These are phyloP conservation scores for Psophocarpus tetragonolobus DNA, from an alignment of 306 rosid genomes.

Conservation along the genomic window DNA sequence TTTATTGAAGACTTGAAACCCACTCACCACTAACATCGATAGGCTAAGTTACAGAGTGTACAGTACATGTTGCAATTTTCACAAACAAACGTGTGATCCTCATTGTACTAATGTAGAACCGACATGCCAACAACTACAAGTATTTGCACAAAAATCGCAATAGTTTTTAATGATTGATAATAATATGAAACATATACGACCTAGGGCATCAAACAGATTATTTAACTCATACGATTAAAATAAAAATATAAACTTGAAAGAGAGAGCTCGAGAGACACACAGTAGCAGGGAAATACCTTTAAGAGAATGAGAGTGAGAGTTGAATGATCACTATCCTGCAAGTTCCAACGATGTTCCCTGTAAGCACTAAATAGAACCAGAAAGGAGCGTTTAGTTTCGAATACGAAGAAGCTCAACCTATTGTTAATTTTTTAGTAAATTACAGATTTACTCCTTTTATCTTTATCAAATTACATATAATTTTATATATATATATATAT, in stretches of 20 bases:
- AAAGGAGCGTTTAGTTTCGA: background rate
- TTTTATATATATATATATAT: too few species aligned
- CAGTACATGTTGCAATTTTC: background rate
- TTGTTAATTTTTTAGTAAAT: too few species aligned
- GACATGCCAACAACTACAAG: background rate
- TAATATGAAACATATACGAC: background rate
- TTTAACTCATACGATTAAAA: background rate
- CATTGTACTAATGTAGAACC: background rate
- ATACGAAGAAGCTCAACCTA: background rate
- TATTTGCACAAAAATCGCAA: background rate
- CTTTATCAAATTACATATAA: too few species aligned
- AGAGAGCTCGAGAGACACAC: background rate
- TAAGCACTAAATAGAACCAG: background rate
- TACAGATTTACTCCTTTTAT: too few species aligned
- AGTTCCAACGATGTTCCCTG: background rate
- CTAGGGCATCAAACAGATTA: background rate
- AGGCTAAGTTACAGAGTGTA: background rate
- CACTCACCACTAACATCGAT: background rate
- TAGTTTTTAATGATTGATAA: background rate
- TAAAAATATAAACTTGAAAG: background rate
- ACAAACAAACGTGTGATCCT: background rate
- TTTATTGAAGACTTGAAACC: background rate
- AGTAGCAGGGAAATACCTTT: background rate
- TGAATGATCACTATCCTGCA: background rate
- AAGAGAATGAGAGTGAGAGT: background rate